A percentile compares a stretch with the other conserved stretches of the same genome.
These are phyloP conservation scores for Oenanthe javanica DNA, from an alignment of 140 eudicot species.

Conservation along the genomic window DNA sequence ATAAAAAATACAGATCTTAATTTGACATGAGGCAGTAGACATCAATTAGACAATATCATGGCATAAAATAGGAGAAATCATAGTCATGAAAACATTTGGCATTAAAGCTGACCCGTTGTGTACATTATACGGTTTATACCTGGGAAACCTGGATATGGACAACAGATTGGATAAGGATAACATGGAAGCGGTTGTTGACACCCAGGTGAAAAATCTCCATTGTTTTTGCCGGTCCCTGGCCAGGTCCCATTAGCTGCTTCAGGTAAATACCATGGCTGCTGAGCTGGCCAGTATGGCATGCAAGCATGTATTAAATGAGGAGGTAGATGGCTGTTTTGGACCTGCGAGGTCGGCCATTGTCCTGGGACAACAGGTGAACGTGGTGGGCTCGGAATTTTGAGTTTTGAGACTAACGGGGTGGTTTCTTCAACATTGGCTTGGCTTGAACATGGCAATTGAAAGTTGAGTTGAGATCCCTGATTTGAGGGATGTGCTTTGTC, in stretches of 20 bases:
- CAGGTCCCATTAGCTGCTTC: conserved; percentile 5
- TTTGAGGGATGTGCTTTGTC: background rate
- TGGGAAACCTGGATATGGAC: conserved; percentile 21
- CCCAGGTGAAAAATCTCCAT: conserved; percentile 6
- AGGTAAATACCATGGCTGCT: background rate
- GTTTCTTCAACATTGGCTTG: conserved; percentile 10
- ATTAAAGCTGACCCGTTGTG: background rate
- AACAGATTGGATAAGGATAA: background rate
- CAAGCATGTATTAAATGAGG: background rate
- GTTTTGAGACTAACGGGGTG: conserved; percentile 9
- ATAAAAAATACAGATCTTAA: background rate
- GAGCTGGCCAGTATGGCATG: conserved; percentile 12
- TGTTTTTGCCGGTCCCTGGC: background rate
- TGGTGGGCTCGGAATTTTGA: background rate
- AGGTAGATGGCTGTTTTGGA: conserved; percentile 5
- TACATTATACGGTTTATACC: conserved; percentile 1
- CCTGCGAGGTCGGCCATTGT: conserved; percentile 15
- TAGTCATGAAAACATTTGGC: background rate
- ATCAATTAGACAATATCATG: background rate
- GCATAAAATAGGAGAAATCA: background rate
- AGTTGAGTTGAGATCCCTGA: background rate
- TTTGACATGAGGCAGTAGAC: background rate
- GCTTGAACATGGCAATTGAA: conserved; percentile 13
- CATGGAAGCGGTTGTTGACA: background rate
- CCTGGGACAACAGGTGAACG: background rate